phyloP scores from a whole-genome alignment of 2,329 filamentous ascomycete genomes.

The Claviceps pazoutovae region DNA sequence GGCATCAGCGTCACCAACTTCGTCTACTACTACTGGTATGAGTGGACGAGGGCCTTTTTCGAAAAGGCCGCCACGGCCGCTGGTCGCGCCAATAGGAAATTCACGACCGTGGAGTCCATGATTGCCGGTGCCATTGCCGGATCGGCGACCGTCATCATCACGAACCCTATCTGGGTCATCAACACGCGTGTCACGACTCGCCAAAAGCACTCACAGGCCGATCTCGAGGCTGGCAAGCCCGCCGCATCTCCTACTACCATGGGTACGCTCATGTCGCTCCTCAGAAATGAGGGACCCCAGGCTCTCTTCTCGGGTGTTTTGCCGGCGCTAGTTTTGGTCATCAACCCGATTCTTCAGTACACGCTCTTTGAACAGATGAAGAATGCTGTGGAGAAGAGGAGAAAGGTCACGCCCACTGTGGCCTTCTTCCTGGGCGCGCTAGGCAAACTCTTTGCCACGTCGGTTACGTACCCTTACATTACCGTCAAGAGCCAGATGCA shows the following conservation, averaged over 20 bases:
- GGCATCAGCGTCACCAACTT: constrained; percentile 99
- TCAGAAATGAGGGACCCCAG: constrained; percentile 69
- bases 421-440: constrained; percentile 86
- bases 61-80: constrained; percentile 60
- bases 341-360: constrained; percentile 97
- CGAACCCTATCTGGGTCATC: constrained; percentile 98
- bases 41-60: constrained; percentile 86
- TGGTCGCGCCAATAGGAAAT: constrained; percentile 61
- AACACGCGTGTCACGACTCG: constrained; percentile 97
- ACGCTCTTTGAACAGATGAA: constrained; percentile 98
- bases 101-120: constrained; percentile 89
- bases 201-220: constrained; percentile 40
- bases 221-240: constrained; percentile 25
- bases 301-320: constrained; percentile 87
- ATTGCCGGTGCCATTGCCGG: constrained; percentile 88
- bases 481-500: constrained; percentile 98
- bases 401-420: constrained; percentile 66
- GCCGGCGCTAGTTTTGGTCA: constrained; percentile 83
- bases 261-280: constrained; percentile 63
- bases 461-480: constrained; percentile 95
- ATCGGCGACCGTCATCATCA: constrained; percentile 84
- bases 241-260: constrained; percentile 52
- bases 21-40: constrained; percentile 99
- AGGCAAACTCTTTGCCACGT: constrained; percentile 87
- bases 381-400: constrained; percentile 64